These are phyloP conservation scores for Caryopteris hybrid DNA, from an alignment of 305 asterid species.

Conservation along the genomic window DNA sequence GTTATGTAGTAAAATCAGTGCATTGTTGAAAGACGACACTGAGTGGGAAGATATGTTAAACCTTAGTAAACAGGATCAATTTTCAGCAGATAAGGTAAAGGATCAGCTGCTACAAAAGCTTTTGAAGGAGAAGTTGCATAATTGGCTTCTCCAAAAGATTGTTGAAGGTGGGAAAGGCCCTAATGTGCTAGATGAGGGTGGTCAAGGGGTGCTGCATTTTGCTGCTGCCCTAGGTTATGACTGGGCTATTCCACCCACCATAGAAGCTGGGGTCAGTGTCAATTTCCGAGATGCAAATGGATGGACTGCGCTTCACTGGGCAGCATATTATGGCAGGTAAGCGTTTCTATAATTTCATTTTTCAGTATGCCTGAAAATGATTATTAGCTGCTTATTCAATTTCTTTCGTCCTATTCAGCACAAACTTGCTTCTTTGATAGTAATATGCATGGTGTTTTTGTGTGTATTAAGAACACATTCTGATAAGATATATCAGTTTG, in stretches of 20 bases:
- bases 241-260: slow-evolving; percentile 82
- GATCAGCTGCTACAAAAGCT: slow-evolving; percentile 67
- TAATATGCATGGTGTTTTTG: background rate
- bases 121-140: slow-evolving; percentile 66
- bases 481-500: background rate
- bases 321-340: slow-evolving; percentile 93
- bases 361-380: background rate
- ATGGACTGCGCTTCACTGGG: slow-evolving; percentile 99
- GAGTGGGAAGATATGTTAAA: slow-evolving; percentile 68
- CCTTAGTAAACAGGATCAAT: slow-evolving; percentile 39
- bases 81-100: slow-evolving; percentile 50
- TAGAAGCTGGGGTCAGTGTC: slow-evolving; percentile 76
- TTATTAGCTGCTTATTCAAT: slow-evolving; percentile 14
- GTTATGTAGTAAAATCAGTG: slow-evolving; percentile 48
- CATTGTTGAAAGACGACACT: slow-evolving; percentile 50
- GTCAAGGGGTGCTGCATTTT: slow-evolving; percentile 88
- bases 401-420: background rate
- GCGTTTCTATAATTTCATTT: background rate
- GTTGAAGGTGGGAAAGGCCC: slow-evolving; percentile 89
- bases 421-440: background rate
- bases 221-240: slow-evolving; percentile 91
- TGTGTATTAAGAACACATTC: background rate
- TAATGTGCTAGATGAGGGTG: slow-evolving; percentile 62
- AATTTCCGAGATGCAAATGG: slow-evolving; percentile 91
- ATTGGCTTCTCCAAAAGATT: slow-evolving; percentile 76